Conservation (phyloP, 192 early-diverging fungal genomes). For the Irineochytrium annulatum region DNA sequence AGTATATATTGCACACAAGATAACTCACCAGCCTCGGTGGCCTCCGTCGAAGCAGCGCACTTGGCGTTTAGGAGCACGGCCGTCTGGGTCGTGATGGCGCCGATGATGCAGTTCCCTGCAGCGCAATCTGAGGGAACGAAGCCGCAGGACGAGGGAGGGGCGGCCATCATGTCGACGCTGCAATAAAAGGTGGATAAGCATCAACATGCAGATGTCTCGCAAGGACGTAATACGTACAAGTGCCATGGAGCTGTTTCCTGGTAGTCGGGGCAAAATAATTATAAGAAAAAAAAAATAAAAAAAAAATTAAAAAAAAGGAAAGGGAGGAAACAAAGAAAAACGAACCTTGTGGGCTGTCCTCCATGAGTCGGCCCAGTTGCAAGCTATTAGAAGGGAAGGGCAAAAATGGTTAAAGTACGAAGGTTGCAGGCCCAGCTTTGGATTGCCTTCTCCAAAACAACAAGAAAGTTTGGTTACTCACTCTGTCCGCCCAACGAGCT, state of each 20-base stretch:
- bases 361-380: neutral
- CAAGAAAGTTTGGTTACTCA: neutral
- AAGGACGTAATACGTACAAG: no score
- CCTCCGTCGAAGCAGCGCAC: neutral
- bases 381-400: neutral
- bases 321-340: neutral
- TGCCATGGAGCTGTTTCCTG: neutral
- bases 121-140: neutral
- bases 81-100: constrained; percentile 21
- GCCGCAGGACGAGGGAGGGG: neutral
- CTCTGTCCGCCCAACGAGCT: neutral
- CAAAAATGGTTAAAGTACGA: neutral
- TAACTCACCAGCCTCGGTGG: no score
- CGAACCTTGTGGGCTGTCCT: no score
- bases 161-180: neutral
- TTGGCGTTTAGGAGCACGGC: neutral
- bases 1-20: no score
- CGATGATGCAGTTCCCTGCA: neutral
- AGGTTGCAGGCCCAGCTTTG: no score
- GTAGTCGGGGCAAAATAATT: neutral
- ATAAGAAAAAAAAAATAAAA: neutral
- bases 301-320: neutral
- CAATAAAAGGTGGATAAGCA: no score
- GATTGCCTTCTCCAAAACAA: neutral
- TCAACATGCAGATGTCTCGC: no score